phyloP scores from a whole-genome alignment of 108 stramenopile genomes.

The Nitzschia sp. region DNA sequence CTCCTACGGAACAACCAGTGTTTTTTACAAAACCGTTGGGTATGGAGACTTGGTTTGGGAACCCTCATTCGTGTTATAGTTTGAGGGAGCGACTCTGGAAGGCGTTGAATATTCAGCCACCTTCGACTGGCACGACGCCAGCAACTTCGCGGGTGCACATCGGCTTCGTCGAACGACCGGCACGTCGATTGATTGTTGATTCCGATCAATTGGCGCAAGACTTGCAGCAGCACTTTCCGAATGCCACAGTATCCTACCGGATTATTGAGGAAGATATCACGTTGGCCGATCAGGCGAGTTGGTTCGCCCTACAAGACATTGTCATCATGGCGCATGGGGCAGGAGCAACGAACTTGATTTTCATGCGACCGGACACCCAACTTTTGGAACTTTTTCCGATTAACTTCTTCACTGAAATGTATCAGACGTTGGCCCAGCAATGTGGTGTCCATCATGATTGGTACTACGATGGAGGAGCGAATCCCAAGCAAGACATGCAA shows the following conservation, averaged over 20 bases:
- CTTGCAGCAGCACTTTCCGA: constrained; percentile 1
- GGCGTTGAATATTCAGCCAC: background rate
- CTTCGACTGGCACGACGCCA: background rate
- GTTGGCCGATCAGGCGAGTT: constrained; percentile 11
- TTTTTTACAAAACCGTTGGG: constrained; percentile 3
- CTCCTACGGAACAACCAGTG: background rate
- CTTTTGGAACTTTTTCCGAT: constrained; percentile 19
- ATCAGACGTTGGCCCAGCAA: constrained; percentile 1
- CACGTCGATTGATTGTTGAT: background rate
- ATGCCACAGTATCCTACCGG: constrained; percentile 3
- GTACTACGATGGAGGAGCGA: constrained; percentile 12
- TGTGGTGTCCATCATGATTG: constrained; percentile 20
- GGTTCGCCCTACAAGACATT: constrained; percentile 11
- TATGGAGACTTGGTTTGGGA: background rate
- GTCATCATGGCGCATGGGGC: constrained; percentile 22
- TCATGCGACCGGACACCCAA: constrained; percentile 14
- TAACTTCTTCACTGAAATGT: background rate
- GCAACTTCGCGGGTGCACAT: background rate
- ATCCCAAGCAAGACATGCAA: constrained; percentile 4
- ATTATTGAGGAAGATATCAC: background rate
- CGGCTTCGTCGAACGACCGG: background rate
- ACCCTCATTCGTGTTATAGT: background rate
- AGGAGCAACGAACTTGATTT: constrained; percentile 9
- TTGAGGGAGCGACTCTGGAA: background rate
- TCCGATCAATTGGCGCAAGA: background rate